Evolutionary conservation across 2,329 filamentous ascomycete species (phyloP), one percentile per base, ranked within the genome.

Genomic region (Phyllosticta paracitricarpa): DNA sequence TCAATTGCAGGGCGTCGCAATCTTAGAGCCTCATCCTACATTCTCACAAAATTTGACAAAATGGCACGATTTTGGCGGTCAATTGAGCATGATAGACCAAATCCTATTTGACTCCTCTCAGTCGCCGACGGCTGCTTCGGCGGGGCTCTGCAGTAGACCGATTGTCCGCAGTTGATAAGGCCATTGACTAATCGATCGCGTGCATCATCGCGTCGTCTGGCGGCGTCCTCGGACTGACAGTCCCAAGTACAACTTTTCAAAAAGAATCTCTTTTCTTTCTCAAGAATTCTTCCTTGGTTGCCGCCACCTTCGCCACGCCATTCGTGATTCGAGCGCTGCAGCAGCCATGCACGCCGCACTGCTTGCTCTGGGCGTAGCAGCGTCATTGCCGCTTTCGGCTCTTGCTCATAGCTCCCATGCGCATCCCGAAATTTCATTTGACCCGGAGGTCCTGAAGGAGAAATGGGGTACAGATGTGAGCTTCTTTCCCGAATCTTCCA

Each of bases 111-210:
- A 17, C 17, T 6, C n/a, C 14, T 5, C 2, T n/a, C n/a, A 17
- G 89, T 90, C 68, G 82, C 81, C 12, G 82, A 84, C 66, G 77
- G 76, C 57, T 84, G 76, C 57, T 84, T 81, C 64, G 70, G 82
- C 56, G 69, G 73, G 25, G 70, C 80, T 40, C 74, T 77, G 0
- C 65, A 75, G 40, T 64, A 74, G 58, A 48, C 40, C 40, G 40
- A 48, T 48, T 48, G 40, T 48, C 40, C 40, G 12, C 14, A 48
- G 40, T 48, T 48, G 40, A 48, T 48, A 48, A 48, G 40, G 14
- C 40, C 40, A n/a, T 48, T 48, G 40, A 48, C 40, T 48, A 48
- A 48, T 48, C 40, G 40, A 48, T 48, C 40, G 40, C n/a, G 40
- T 48, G 17, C 14, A 48, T n/a, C 40, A 40, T 17, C 10, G 10